phyloP scores from a whole-genome alignment of 1,139 yeast species.

The Zygosaccharomyces sapae region DNA sequence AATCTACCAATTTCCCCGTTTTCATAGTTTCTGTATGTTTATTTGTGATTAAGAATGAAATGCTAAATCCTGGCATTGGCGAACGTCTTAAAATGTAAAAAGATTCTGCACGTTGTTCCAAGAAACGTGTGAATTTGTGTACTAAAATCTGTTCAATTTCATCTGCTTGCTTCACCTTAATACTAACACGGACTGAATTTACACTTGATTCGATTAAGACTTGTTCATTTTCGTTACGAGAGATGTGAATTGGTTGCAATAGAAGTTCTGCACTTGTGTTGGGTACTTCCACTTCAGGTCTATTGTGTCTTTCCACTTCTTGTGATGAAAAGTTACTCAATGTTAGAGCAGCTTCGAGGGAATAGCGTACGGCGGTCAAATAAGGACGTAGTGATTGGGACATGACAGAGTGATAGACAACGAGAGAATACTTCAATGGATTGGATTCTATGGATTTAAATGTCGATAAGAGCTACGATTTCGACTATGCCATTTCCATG shows the following conservation, averaged over 20 bases:
- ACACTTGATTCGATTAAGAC: slow-evolving; percentile 92
- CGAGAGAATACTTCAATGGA: too few species aligned
- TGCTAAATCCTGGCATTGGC: slow-evolving; percentile 85
- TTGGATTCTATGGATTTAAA: too few species aligned
- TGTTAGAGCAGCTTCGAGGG: slow-evolving; percentile 90
- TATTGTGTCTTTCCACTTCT: slow-evolving; percentile 91
- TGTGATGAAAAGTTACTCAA: slow-evolving; percentile 93
- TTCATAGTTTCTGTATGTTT: slow-evolving; percentile 94
- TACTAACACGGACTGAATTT: slow-evolving; percentile 82
- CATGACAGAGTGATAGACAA: slow-evolving; percentile 31
- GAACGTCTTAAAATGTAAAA: slow-evolving; percentile 87
- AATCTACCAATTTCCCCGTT: slow-evolving; percentile 91
- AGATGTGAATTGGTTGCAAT: slow-evolving; percentile 82
- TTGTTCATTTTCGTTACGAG: slow-evolving; percentile 90
- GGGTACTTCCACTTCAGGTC: slow-evolving; percentile 87
- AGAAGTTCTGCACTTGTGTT: slow-evolving; percentile 75
- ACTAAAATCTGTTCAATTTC: slow-evolving; percentile 94
- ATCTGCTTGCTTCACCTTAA: slow-evolving; percentile 94
- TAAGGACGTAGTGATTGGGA: slow-evolving; percentile 96
- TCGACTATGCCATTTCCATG: neutral
- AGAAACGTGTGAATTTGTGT: slow-evolving; percentile 86
- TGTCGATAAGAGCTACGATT: too few species aligned
- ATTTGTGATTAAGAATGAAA: slow-evolving; percentile 87
- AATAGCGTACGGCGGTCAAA: slow-evolving; percentile 86
- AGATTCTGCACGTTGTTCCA: slow-evolving; percentile 93